These are phyloP conservation scores for Eucalyptus rudis DNA, from an alignment of 345 rosid species.

Conservation along the genomic window DNA sequence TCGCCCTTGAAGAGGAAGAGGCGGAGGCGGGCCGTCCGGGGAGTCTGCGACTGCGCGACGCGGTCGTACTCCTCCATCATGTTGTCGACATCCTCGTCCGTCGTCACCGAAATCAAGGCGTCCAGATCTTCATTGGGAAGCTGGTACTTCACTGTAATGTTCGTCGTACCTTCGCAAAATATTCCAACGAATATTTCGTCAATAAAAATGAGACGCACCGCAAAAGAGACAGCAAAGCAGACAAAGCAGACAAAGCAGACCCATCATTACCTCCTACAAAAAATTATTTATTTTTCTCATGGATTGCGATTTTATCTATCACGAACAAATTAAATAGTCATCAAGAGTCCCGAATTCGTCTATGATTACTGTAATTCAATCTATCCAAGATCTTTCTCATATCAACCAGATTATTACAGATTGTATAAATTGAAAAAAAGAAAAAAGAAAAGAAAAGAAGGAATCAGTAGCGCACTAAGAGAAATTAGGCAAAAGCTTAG, in stretches of 20 bases:
- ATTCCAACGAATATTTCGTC: background rate
- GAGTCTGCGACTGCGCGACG: conserved; percentile 46
- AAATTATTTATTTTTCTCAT: background rate
- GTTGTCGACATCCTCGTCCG: conserved; percentile 93
- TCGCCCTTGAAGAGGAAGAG: conserved; percentile 66
- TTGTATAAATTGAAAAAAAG: background rate
- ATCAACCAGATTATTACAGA: background rate
- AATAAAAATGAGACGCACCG: background rate
- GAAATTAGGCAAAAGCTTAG: background rate
- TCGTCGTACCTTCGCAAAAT: conserved; percentile 25
- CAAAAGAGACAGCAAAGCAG: background rate
- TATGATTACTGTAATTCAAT: background rate
- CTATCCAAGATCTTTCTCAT: background rate
- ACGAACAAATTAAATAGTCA: background rate
- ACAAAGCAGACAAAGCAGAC: background rate
- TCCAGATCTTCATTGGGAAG: conserved; percentile 96
- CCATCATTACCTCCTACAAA: background rate
- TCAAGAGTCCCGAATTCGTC: background rate
- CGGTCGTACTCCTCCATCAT: conserved; percentile 99
- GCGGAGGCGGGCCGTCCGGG: conserved; percentile 70
- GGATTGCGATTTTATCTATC: background rate
- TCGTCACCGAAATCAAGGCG: conserved; percentile 82
- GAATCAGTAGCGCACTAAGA: background rate
- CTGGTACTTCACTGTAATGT: conserved; percentile 79
- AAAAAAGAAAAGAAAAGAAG: background rate